Percentiles rank a stretch among this genome's conserved stretches.
These are phyloP conservation scores for Metschnikowia corniflorae DNA, from an alignment of 805 yeast species.

Conservation along the genomic window DNA sequence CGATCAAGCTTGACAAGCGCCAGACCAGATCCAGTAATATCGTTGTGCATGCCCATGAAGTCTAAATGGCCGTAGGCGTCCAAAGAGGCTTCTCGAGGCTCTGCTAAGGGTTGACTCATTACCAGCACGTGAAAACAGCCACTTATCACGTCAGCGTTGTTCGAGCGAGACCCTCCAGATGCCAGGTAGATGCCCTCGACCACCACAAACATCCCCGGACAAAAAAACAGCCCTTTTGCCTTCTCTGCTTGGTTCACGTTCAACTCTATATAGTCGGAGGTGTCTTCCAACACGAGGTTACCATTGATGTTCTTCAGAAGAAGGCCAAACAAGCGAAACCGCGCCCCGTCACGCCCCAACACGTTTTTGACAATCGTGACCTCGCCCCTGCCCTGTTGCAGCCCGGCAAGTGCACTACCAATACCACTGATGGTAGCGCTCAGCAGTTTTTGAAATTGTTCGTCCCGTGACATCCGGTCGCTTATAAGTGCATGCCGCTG, in stretches of 20 bases:
- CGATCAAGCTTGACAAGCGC: conserved; percentile 54
- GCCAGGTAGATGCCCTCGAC: conserved; percentile 84
- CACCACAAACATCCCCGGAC: conserved; percentile 72
- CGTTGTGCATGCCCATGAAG: conserved; percentile 46
- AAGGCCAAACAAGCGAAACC: conserved; percentile 76
- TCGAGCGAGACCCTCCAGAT: conserved; percentile 44
- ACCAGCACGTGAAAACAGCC: conserved; percentile 67
- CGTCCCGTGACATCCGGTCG: conserved; percentile 75
- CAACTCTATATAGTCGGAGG: conserved; percentile 68
- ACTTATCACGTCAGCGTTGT: conserved; percentile 29
- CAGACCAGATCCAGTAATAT: conserved; percentile 17
- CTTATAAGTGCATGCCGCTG: conserved; percentile 59
- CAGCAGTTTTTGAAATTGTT: conserved; percentile 58
- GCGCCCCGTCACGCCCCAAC: conserved; percentile 76
- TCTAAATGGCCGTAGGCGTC: conserved; percentile 80
- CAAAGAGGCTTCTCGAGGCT: conserved; percentile 59
- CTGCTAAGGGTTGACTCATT: conserved; percentile 87
- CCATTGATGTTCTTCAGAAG: conserved; percentile 62
- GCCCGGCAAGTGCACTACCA: conserved; percentile 20
- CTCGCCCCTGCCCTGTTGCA: conserved; percentile 16
- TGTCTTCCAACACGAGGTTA: conserved; percentile 75
- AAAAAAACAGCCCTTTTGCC: conserved; percentile 61
- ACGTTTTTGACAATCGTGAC: conserved; percentile 79
- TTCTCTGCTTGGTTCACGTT: conserved; percentile 61
- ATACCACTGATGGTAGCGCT: conserved; percentile 44